phyloP scores from a whole-genome alignment of 2,329 filamentous ascomycete genomes.

The Trichophyton rubrum region DNA sequence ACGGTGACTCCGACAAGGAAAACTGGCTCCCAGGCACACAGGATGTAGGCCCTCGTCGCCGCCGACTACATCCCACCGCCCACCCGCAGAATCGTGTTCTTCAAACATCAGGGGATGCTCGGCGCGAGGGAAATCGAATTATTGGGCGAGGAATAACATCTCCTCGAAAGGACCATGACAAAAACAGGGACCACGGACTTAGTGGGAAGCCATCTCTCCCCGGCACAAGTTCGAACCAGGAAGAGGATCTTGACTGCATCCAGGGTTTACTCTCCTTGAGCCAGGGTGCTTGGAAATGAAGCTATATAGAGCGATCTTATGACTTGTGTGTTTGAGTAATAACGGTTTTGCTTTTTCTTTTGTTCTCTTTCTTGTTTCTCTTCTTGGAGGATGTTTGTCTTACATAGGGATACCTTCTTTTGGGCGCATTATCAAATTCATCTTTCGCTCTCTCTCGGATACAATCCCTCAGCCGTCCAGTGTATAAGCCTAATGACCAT shows the following conservation, averaged over 20 bases:
- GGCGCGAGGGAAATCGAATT: slow-evolving; percentile 7
- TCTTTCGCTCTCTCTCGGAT: not conserved
- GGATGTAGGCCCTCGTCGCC: slow-evolving; percentile 28
- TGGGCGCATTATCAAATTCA: not conserved
- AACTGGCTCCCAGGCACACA: slow-evolving; percentile 56
- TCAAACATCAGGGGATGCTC: slow-evolving; percentile 5
- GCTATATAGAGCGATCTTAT: slow-evolving; percentile 1
- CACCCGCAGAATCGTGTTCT: slow-evolving; percentile 1
- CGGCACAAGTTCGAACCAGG: slow-evolving; percentile 42
- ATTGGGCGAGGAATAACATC: not conserved
- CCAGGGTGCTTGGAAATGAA: slow-evolving; percentile 73
- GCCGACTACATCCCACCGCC: slow-evolving; percentile 17
- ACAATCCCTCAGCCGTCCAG: not conserved
- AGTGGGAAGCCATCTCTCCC: not conserved
- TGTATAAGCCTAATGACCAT: not conserved
- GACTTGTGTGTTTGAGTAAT: not conserved
- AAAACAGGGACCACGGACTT: not conserved
- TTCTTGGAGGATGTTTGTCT: not conserved
- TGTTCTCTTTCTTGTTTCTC: not conserved
- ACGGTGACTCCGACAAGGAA: slow-evolving; percentile 82
- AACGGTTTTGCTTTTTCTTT: not conserved
- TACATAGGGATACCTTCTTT: not conserved
- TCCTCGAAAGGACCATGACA: not conserved
- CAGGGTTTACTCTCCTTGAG: slow-evolving; percentile 80
- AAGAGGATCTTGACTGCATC: slow-evolving; percentile 74